These are phyloP conservation scores for Neofusicoccum parvum DNA, from an alignment of 2,329 filamentous ascomycete genomes.

Conservation along the genomic window DNA sequence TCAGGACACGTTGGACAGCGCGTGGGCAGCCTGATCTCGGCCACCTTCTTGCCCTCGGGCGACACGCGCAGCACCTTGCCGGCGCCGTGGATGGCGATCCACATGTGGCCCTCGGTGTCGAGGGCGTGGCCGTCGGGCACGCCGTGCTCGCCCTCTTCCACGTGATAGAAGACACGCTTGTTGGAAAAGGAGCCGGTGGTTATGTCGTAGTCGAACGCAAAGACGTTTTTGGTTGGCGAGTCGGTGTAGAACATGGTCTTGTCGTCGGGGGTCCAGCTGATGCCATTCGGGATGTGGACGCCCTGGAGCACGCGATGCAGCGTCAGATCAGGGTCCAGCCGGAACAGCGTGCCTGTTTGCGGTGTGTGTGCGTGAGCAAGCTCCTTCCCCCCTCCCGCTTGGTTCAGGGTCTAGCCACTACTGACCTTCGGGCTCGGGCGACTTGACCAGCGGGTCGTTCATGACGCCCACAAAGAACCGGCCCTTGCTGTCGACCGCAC, in stretches of 20 bases:
- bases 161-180: slow-evolving; percentile 71
- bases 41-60: slow-evolving; percentile 69
- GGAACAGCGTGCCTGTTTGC: slow-evolving; percentile 67
- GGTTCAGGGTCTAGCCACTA: neutral
- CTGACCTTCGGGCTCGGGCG: slow-evolving; percentile 41
- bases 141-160: slow-evolving; percentile 51
- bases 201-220: slow-evolving; percentile 72
- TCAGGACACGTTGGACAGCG: slow-evolving; percentile 78
- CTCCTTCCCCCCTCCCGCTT: neutral
- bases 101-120: slow-evolving; percentile 82
- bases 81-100: slow-evolving; percentile 84
- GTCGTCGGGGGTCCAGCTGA: slow-evolving; percentile 75
- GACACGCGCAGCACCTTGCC: slow-evolving; percentile 74
- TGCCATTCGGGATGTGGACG: slow-evolving; percentile 81
- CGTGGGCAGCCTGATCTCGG: slow-evolving; percentile 75
- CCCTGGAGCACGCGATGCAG: slow-evolving; percentile 62
- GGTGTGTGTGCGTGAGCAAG: slow-evolving; percentile 1
- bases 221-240: slow-evolving; percentile 70
- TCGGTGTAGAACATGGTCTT: slow-evolving; percentile 83
- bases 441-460: slow-evolving; percentile 74
- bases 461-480: slow-evolving; percentile 85
- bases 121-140: slow-evolving; percentile 83
- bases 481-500: slow-evolving; percentile 76
- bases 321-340: slow-evolving; percentile 65
- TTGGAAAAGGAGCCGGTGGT: slow-evolving; percentile 67